Evolutionary conservation across 306 rosid genomes (phyloP), one percentile per base, ranked within the genome.

Genomic region (Citrullus mucosospermus): DNA sequence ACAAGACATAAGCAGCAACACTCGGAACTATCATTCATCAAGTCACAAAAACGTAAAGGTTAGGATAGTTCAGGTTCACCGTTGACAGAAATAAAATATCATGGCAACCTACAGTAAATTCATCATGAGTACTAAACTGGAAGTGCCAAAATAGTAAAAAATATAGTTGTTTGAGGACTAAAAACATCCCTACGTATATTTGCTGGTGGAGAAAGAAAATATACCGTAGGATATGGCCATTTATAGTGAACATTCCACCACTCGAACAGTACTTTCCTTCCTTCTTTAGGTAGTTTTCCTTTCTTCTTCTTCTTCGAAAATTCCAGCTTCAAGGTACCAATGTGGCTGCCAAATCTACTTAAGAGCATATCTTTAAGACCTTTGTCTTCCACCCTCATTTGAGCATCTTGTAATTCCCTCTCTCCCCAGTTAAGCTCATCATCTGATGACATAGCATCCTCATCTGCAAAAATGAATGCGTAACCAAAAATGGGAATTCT

Each of bases 181-280:
- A 32, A 62, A 32, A 62, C 28, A 65, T 65, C 11, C 11, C 39
- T 18, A 44, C 41, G 18, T 11, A 39, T 43, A 55, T 6, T 68
- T 34, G 18, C 38, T 25, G 18, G n/a, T n/a, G 4, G 39, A 15
- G 6, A 71, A 8, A 43, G 77, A 54, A 71, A 4, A 76, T 43
- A 74, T 88, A 94, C 98, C 91, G 98, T 94, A 11, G 98, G 98
- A 84, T 94, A 94, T 8, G 98, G 98, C 98, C 98, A 94, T 82
- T 90, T 94, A 82, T 84, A 85, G 81, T 94, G 98, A 78, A 84
- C 76, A 82, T 79, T 88, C 98, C 98, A 94, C 98, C 98, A 94
- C 28, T 90, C 93, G 55, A 92, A 89, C 44, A 94, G 84, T 6
- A 83, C 78, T 83, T 89, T 96, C 75, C 97, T 87, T 28, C 97